These are phyloP conservation scores for Epichloe glyceriae DNA, from an alignment of 2,329 filamentous ascomycete genomes.

Conservation along the genomic window DNA sequence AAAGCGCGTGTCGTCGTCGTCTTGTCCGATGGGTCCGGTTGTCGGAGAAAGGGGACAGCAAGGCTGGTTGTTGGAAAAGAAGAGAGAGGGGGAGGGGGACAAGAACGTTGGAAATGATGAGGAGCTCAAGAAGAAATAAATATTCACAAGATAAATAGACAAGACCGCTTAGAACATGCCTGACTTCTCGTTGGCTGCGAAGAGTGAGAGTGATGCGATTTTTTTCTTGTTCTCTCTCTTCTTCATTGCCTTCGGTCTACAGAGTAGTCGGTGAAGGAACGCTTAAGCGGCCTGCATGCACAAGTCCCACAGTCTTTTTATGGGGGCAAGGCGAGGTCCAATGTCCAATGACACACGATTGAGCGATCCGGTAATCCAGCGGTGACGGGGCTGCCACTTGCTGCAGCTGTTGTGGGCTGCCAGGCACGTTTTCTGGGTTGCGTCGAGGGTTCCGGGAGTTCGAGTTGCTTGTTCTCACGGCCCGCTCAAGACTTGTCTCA, in stretches of 20 bases:
- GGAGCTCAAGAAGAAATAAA: not conserved
- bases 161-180: not conserved
- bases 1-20: constrained; percentile 6
- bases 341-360: constrained; percentile 8
- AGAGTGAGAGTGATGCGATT: not conserved
- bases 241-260: not conserved
- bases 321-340: constrained; percentile 5
- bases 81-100: not conserved
- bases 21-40: not conserved
- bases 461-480: not conserved
- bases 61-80: not conserved
- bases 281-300: constrained; percentile 4
- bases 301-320: not conserved
- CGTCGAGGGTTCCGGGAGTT: not conserved
- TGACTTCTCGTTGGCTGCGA: not conserved
- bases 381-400: constrained; percentile 9
- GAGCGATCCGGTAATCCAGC: constrained; percentile 6
- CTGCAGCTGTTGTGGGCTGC: constrained; percentile 4
- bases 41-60: not conserved
- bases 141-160: not conserved
- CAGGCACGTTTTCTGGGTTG: constrained; percentile 6
- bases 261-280: constrained; percentile 7
- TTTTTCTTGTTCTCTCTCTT: constrained; percentile 1
- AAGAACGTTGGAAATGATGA: not conserved
- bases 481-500: not conserved